Percentiles rank a stretch among this genome's conserved stretches.
Conservation (phyloP, 2,329 filamentous ascomycete genomes). For the Sarocladiaceae sp. region DNA sequence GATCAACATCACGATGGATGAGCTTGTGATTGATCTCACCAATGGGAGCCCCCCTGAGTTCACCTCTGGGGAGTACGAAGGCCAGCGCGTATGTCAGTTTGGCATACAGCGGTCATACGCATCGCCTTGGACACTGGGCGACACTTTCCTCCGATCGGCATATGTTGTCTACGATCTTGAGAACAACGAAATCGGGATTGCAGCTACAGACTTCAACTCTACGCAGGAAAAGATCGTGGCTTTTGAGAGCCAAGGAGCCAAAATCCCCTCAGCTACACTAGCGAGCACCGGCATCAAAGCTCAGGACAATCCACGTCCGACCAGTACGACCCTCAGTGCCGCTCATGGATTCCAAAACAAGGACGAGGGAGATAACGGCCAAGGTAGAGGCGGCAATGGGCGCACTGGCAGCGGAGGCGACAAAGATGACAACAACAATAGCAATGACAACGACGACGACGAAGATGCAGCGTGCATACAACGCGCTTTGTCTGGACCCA, state of each 20-base stretch:
- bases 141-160: slow-evolving; percentile 53
- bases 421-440: slow-evolving; percentile 29
- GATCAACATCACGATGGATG: slow-evolving; percentile 48
- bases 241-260: slow-evolving; percentile 41
- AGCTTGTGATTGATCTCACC: slow-evolving; percentile 45
- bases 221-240: slow-evolving; percentile 42
- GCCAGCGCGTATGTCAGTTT: slow-evolving; percentile 45
- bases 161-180: slow-evolving; percentile 55
- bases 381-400: no score
- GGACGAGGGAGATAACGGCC: background rate
- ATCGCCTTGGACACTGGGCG: slow-evolving; percentile 43
- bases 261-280: slow-evolving; percentile 43
- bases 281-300: slow-evolving; percentile 33
- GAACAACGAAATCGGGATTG: slow-evolving; percentile 51
- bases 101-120: slow-evolving; percentile 47
- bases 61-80: slow-evolving; percentile 33
- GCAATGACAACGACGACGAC: background rate
- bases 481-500: background rate
- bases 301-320: slow-evolving; percentile 13
- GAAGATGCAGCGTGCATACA: background rate
- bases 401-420: slow-evolving; percentile 9
- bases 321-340: slow-evolving; percentile 19
- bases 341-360: slow-evolving; percentile 25
- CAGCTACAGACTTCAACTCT: slow-evolving; percentile 49
- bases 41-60: slow-evolving; percentile 28